phyloP scores from a whole-genome alignment of 179 eudicot genomes.

The Silene vulgaris region DNA sequence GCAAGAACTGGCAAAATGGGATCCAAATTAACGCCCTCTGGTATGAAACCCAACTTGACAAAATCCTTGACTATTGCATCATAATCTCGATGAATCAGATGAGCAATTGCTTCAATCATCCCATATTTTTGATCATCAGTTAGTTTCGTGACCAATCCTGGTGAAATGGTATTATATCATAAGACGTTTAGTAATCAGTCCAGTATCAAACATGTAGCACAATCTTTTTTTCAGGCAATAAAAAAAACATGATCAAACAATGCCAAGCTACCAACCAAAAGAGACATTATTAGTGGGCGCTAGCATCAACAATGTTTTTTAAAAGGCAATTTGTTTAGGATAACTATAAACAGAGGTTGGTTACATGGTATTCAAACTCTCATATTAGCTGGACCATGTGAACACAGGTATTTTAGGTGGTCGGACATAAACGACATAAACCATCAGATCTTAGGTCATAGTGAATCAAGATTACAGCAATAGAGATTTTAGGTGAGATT shows the following conservation, averaged over 20 bases:
- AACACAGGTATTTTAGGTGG: neutral
- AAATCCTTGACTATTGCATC: conserved; percentile 92
- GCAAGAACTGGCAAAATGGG: conserved; percentile 95
- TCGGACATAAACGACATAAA: too few species aligned
- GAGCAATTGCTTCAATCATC: conserved; percentile 98
- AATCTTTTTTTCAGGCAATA: neutral
- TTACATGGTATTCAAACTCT: neutral
- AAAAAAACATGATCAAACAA: neutral
- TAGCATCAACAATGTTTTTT: conserved; percentile 4
- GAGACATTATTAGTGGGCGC: neutral
- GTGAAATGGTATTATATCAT: conserved; percentile 21
- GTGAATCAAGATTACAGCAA: too few species aligned
- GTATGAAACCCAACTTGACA: conserved; percentile 83
- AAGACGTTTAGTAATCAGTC: conserved; percentile 15
- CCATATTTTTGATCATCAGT: conserved; percentile 98
- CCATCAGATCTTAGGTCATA: too few species aligned
- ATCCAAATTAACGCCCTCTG: conserved; percentile 85
- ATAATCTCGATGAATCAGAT: conserved; percentile 95
- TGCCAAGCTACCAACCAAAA: neutral
- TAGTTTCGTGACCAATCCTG: conserved; percentile 92
- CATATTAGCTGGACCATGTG: neutral
- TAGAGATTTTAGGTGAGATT: too few species aligned
- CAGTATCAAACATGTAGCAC: conserved; percentile 9
- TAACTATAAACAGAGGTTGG: neutral
- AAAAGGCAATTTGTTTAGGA: neutral